Conservation (phyloP, 345 rosid species). For the Orychophragmus violaceus region DNA sequence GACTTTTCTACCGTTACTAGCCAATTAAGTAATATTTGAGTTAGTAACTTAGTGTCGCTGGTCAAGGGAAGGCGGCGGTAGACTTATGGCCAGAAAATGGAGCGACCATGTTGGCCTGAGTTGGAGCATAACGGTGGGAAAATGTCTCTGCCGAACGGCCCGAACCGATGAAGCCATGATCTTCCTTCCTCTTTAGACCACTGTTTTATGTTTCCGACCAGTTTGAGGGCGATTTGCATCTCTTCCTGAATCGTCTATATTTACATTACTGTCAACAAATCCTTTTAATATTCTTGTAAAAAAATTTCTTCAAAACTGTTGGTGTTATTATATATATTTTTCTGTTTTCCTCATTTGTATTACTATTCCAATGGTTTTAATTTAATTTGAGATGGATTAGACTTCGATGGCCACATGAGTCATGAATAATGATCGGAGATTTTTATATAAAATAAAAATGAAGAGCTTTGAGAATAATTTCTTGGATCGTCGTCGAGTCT, state of each 20-base stretch:
- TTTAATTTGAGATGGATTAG: background rate
- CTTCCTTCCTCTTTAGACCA: too few species aligned
- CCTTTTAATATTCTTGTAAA: too few species aligned
- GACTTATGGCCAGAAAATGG: too few species aligned
- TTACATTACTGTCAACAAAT: too few species aligned
- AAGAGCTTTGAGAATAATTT: slow-evolving; percentile 6
- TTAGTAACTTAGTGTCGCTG: slow-evolving; percentile 23
- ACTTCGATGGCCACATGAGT: background rate
- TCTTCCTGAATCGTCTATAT: too few species aligned
- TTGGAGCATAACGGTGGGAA: too few species aligned
- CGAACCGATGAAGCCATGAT: too few species aligned
- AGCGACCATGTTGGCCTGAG: too few species aligned
- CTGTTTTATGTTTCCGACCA: too few species aligned
- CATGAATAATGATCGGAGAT: background rate
- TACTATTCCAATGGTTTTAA: background rate
- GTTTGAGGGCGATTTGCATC: too few species aligned
- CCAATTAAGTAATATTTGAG: slow-evolving; percentile 29
- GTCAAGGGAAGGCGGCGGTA: slow-evolving; percentile 28
- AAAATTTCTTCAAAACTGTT: background rate
- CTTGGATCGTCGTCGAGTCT: background rate
- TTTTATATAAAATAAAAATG: background rate
- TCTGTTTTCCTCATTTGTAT: background rate
- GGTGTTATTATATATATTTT: background rate
- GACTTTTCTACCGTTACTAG: slow-evolving; percentile 32
- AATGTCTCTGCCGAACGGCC: too few species aligned